Evolutionary conservation across 345 rosid genomes (phyloP), one percentile per base, ranked within the genome.

Genomic region (Boechera retrofracta): DNA sequence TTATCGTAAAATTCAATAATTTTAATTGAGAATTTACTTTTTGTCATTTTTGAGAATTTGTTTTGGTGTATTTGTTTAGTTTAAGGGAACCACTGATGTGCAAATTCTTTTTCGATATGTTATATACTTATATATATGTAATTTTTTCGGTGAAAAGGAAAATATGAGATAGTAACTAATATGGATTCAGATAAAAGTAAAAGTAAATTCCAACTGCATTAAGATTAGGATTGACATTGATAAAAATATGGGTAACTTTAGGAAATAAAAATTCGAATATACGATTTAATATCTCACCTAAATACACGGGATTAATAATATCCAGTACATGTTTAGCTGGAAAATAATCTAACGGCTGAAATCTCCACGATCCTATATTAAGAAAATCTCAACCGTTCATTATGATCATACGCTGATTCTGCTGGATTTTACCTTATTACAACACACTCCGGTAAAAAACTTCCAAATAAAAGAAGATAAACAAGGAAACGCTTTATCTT

Each of bases 291-390:
- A 60, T 18, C 31, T 36, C 16, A 10, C 31, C 48, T 60, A 60
- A 9, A 36, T 58, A 58, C 8, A 47, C n/a, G 31, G 52, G 2
- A 58, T 63, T 63, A 48, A 57, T 63, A 48, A 57, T 56, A 64
- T 58, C 73, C 71, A 53, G 58, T 11, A 36, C 33, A 47, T 13
- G 12, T 71, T 7, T 65, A 78, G 69, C 73, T 72, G 81, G 68
- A 35, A 66, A 33, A 56, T 10, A 77, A 77, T 71, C 81, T 57
- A 64, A 77, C 76, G 72, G 81, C 42, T 64, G 29, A 56, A 26
- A 63, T 64, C 21, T 56, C 60, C 28, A 49, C 29, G 48, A 65
- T 8, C 62, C 18, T 13, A 65, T 18, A 31, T 6, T 36, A 63
- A 38, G 16, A 35, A 64, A 11, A 71, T 78, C 63, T 49, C 1